Conservation (phyloP, 2,329 filamentous ascomycete species). For the Diatrype stigma region DNA sequence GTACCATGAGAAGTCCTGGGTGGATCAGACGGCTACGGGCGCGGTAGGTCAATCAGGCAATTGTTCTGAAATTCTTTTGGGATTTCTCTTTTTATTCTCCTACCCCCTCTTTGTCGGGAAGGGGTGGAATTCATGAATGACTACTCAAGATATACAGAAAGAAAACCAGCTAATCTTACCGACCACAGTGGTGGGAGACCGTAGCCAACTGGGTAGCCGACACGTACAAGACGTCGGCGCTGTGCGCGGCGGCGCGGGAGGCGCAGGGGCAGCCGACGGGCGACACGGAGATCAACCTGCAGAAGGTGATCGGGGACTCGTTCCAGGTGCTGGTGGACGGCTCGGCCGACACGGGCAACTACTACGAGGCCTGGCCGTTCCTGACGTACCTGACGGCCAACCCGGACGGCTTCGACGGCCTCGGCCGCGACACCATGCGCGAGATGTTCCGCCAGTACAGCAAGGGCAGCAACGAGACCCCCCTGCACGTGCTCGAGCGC, state of each 20-base stretch:
- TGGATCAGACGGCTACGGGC: constrained; percentile 40
- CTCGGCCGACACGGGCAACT: constrained; percentile 35
- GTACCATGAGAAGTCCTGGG: constrained; percentile 40
- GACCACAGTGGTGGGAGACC: constrained; percentile 42
- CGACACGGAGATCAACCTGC: constrained; percentile 36
- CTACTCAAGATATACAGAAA: too few relatives aligned
- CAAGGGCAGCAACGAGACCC: constrained; percentile 43
- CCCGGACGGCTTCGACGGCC: constrained; percentile 37
- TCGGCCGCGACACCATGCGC: constrained; percentile 37
- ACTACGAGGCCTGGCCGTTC: constrained; percentile 51
- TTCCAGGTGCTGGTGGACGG: constrained; percentile 47
- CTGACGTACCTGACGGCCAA: constrained; percentile 45
- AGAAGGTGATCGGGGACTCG: constrained; percentile 43
- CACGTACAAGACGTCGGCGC: constrained; percentile 40
- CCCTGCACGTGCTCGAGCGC: constrained; percentile 41
- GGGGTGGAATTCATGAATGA: too few relatives aligned
- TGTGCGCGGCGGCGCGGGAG: constrained; percentile 36
- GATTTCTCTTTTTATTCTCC: too few relatives aligned
- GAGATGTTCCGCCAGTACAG: constrained; percentile 41
- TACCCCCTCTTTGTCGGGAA: too few relatives aligned
- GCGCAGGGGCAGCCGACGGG: constrained; percentile 30
- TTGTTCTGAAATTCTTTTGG: too few relatives aligned
- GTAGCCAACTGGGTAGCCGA: constrained; percentile 48
- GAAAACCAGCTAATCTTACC: too few relatives aligned
- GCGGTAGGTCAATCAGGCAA: constrained; percentile 23